Base-by-base conservation (phyloP, 179 eudicot species). In the Silene noctiflora region DNA sequence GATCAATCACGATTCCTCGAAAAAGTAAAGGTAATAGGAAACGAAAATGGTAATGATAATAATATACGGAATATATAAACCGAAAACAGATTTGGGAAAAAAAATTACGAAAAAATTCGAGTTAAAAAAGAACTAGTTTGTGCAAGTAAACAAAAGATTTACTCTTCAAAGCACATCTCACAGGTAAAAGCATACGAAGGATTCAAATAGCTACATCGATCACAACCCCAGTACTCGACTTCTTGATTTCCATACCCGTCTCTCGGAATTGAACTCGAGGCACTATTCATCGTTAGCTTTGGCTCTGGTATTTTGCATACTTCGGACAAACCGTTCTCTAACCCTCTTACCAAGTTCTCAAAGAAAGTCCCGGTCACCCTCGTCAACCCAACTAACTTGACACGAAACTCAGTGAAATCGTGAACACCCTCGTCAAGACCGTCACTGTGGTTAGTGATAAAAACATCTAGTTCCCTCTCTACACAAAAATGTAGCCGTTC, bases 341-440 rank as follows among this genome's bases (percentile, higher is more conserved):
- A 65, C 56, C 86, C 89, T 55, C 83, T 85, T 19, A 88, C 90
- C 70, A 88, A 83, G 74, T 88, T 88, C 85, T 85, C 90, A 9
- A 72, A 72, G 35, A 55, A 58, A 17, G 24, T n/a, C 2, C 66
- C 27, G 4, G 75, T 72, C 19, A 72, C 75, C 48, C 19, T 11
- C 1, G 75, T 72, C 62, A 72, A n/a, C 3, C 42, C 51, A 1
- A 58, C 1, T 4, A 72, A 20, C 66, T 58, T 72, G 48, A 4
- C 3, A 0, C 48, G 75, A 72, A 72, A 72, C 51, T 2, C 11
- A 0, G 0, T 10, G 2, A 55, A 72, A 25, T 71, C 53, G n/a
- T n/a, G n/a, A n/a, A n/a, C n/a, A n/a, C n/a, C n/a, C n/a, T n/a
- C n/a, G n/a, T n/a, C n/a, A n/a, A n/a, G n/a, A n/a, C n/a, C n/a